Evolutionary conservation across 148 eudicot species (phyloP).

Genomic region (Vaccinium corymbosum): DNA sequence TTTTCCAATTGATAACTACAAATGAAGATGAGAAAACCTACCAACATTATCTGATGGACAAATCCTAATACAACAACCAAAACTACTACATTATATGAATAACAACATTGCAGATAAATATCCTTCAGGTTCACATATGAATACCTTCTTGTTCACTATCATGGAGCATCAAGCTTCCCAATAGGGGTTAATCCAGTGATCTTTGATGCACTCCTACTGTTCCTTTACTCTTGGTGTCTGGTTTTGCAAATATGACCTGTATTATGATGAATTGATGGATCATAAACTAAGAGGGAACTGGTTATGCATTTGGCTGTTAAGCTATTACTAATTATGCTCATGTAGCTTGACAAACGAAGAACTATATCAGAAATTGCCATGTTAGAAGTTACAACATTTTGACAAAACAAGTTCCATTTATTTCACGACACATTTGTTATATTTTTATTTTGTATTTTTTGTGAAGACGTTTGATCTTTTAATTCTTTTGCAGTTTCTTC

Average conservation of each 20-base stretch:
- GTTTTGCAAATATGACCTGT: not conserved
- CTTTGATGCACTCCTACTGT: not conserved
- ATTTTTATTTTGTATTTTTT: not conserved
- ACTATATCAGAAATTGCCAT: not conserved
- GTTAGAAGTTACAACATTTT: not conserved
- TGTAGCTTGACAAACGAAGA: too few species aligned
- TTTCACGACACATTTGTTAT: not conserved
- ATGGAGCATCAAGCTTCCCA: not conserved
- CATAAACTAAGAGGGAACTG: not conserved
- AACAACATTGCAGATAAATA: too few species aligned
- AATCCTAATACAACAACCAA: too few species aligned
- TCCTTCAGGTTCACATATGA: too few species aligned
- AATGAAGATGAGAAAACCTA: too few species aligned
- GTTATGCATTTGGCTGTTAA: not conserved
- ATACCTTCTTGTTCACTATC: too few species aligned
- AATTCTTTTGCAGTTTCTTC: conserved; percentile 52
- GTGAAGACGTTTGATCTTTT: not conserved
- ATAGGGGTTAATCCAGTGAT: not conserved
- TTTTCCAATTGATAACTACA: too few species aligned
- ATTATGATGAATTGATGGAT: not conserved
- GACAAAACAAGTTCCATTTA: not conserved
- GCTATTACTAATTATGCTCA: not conserved
- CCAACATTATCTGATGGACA: too few species aligned
- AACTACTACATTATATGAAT: too few species aligned
- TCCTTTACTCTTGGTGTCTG: not conserved